Evolutionary conservation across 2,329 filamentous ascomycete genomes (phyloP).

Genomic region (Fusarium piperis): DNA sequence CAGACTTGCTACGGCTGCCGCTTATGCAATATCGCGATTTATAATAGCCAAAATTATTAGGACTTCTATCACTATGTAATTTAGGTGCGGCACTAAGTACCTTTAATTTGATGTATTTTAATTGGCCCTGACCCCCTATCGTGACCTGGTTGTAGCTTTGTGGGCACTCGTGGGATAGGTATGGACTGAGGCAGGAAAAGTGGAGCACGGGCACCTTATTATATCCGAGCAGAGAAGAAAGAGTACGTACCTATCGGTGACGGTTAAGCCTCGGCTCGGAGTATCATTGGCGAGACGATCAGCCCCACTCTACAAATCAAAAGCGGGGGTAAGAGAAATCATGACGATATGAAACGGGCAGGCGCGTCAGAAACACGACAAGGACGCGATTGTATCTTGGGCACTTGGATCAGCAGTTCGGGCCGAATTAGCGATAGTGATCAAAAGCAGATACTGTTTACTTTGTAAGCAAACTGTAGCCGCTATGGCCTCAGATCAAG

Average conservation of each 20-base stretch:
- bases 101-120: too few species aligned
- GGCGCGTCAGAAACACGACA: background rate
- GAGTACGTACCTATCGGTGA: background rate
- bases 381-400: background rate
- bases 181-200: too few species aligned
- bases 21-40: too few species aligned
- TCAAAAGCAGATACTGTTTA: background rate
- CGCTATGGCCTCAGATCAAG: background rate
- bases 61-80: too few species aligned
- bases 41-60: too few species aligned
- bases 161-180: too few species aligned
- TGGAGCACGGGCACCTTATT: too few species aligned
- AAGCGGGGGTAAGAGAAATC: background rate
- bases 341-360: background rate
- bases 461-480: background rate
- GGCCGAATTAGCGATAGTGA: background rate
- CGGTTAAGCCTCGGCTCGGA: background rate
- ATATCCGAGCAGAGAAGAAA: background rate
- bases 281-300: background rate
- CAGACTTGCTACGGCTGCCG: too few species aligned
- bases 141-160: too few species aligned
- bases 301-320: background rate
- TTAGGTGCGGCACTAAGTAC: too few species aligned
- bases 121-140: too few species aligned
- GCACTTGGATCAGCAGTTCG: background rate